These are phyloP conservation scores for Paxillus involutus DNA, from an alignment of 768 basidiomycete species.

Conservation along the genomic window DNA sequence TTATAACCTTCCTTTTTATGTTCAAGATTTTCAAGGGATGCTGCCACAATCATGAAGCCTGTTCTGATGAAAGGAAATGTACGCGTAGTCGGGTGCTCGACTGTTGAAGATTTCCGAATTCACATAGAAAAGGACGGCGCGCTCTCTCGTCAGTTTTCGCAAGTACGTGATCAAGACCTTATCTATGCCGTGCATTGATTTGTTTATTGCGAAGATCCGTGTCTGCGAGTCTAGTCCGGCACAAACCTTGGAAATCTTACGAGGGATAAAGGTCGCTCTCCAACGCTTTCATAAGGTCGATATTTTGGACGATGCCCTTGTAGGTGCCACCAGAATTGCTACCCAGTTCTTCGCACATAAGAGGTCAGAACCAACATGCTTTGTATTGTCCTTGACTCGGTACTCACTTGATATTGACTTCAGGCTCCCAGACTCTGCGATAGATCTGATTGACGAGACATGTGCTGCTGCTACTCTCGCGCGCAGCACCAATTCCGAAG, in stretches of 20 bases:
- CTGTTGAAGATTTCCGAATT: slow-evolving; percentile 3
- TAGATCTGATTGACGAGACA: slow-evolving; percentile 5
- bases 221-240: slow-evolving; percentile 1
- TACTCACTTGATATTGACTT: not conserved
- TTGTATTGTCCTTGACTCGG: not conserved
- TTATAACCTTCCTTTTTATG: not conserved
- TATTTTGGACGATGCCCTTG: slow-evolving; percentile 3
- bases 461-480: not conserved
- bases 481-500: not conserved
- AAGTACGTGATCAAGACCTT: not conserved
- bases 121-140: slow-evolving; percentile 11
- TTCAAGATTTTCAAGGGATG: not conserved
- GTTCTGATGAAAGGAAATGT: slow-evolving; percentile 3
- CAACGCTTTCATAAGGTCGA: slow-evolving; percentile 2
- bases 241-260: slow-evolving; percentile 1
- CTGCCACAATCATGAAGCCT: slow-evolving; percentile 7
- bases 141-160: slow-evolving; percentile 5
- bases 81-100: slow-evolving; percentile 7
- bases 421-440: slow-evolving; percentile 7
- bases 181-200: no score
- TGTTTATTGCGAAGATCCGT: not conserved
- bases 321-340: slow-evolving; percentile 1
- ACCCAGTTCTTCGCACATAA: slow-evolving; percentile 8
- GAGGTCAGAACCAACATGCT: not conserved
- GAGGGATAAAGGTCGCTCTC: slow-evolving; percentile 1